Conservation (phyloP, 257 asterid species). For the Penstemon davidsonii region DNA sequence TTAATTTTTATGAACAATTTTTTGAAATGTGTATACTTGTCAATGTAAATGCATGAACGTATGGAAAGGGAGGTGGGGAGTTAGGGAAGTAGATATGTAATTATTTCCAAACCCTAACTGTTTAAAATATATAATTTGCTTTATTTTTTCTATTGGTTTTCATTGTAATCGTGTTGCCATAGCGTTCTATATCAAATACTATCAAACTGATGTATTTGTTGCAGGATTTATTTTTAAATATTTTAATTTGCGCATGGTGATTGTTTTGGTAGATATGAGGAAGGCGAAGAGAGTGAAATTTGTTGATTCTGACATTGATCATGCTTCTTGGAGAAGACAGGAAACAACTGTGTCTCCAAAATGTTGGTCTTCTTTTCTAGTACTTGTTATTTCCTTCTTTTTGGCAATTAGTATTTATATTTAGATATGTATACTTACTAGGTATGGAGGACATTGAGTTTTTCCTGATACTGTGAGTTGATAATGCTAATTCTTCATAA, state of each 20-base stretch:
- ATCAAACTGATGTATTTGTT: slow-evolving; percentile 4
- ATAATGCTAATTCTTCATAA: neutral
- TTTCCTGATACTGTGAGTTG: slow-evolving; percentile 11
- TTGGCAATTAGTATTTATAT: slow-evolving; percentile 6
- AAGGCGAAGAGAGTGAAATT: slow-evolving; percentile 59
- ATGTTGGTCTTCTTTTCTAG: slow-evolving; percentile 37
- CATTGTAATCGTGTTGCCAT: neutral
- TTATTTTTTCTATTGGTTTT: neutral
- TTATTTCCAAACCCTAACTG: neutral
- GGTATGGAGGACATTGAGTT: neutral
- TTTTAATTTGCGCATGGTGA: neutral
- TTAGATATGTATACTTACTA: neutral
- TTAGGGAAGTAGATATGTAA: neutral
- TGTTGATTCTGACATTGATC: slow-evolving; percentile 31
- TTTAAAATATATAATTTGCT: neutral
- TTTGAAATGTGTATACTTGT: slow-evolving; percentile 3
- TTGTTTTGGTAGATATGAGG: slow-evolving; percentile 35
- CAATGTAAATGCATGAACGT: neutral
- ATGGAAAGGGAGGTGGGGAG: neutral
- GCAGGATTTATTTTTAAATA: slow-evolving; percentile 7
- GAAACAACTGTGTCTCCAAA: slow-evolving; percentile 36
- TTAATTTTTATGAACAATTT: neutral
- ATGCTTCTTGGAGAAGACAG: slow-evolving; percentile 32
- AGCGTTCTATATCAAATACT: no score
- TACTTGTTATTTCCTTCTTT: slow-evolving; percentile 21